These are phyloP conservation scores for Centrapalus pauciflorus DNA, from an alignment of 129 eudicot species.

Conservation along the genomic window DNA sequence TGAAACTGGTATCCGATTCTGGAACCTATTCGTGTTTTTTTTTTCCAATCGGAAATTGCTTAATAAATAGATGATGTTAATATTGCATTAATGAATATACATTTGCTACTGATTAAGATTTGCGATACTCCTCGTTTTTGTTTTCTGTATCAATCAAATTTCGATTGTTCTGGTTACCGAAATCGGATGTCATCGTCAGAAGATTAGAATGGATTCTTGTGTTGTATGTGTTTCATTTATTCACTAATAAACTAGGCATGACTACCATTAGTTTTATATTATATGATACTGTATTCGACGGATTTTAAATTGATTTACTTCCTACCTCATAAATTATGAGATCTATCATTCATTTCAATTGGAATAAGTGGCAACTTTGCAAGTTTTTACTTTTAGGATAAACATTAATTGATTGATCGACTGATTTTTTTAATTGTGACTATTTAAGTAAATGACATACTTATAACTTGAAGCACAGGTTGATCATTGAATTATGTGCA, in stretches of 20 bases:
- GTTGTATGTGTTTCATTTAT: not conserved
- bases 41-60: not conserved
- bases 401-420: slow-evolving; percentile 1
- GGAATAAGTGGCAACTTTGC: not conserved
- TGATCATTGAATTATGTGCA: slow-evolving; percentile 6
- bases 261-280: not conserved
- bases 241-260: not conserved
- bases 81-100: not conserved
- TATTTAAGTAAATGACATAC: not conserved
- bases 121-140: not conserved
- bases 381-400: not conserved
- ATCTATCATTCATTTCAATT: not conserved
- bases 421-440: slow-evolving; percentile 8
- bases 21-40: slow-evolving; percentile 7
- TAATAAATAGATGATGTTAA: slow-evolving; percentile 1
- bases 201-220: not conserved
- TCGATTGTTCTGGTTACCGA: not conserved
- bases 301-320: not conserved
- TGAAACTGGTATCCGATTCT: not conserved
- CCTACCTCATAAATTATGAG: not conserved
- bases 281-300: not conserved
- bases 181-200: not conserved
- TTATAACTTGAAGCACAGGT: slow-evolving; percentile 7
- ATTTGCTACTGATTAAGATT: slow-evolving; percentile 1
- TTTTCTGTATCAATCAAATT: not conserved